A percentile compares a stretch with the other conserved stretches of the same genome.
These are phyloP conservation scores for Neurospora tetrasperma DNA, from an alignment of 495 filamentous ascomycete genomes.

Conservation along the genomic window DNA sequence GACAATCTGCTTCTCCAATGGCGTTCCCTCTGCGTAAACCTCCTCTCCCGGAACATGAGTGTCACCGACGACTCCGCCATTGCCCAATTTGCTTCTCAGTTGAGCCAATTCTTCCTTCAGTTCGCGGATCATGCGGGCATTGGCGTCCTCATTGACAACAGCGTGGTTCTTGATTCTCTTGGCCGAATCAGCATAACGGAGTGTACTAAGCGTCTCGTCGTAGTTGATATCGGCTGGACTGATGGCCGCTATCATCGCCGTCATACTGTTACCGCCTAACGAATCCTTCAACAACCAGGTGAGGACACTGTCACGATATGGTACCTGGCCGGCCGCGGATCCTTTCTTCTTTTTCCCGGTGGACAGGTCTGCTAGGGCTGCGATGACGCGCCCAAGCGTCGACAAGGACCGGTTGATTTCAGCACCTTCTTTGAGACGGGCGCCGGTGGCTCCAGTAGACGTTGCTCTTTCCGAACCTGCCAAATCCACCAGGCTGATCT, in stretches of 20 bases:
- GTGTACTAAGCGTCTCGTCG: constrained; percentile 90
- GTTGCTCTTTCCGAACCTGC: constrained; percentile 95
- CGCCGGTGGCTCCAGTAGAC: constrained; percentile 91
- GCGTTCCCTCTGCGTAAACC: constrained; percentile 81
- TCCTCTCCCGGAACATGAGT: constrained; percentile 52
- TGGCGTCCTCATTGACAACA: constrained; percentile 97
- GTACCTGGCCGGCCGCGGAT: constrained; percentile 59
- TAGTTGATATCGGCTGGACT: constrained; percentile 99
- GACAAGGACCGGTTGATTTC: constrained; percentile 98
- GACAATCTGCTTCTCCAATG: constrained; percentile 90
- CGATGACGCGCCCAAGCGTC: constrained; percentile 95
- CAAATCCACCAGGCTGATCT: constrained; percentile 95
- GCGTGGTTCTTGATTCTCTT: constrained; percentile 99
- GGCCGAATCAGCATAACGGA: constrained; percentile 93
- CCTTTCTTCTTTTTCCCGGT: constrained; percentile 76
- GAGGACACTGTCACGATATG: constrained; percentile 92
- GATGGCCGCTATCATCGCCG: constrained; percentile 98
- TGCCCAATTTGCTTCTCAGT: constrained; percentile 76
- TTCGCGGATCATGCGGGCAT: constrained; percentile 97
- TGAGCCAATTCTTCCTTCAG: constrained; percentile 90
- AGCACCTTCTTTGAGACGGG: constrained; percentile 92
- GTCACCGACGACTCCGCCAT: constrained; percentile 33
- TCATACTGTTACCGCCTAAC: constrained; percentile 97
- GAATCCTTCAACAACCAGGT: constrained; percentile 98
- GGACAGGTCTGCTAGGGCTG: constrained; percentile 85